Base-by-base conservation (phyloP, 2,329 filamentous ascomycete genomes). In the Pezicula radicicola region DNA sequence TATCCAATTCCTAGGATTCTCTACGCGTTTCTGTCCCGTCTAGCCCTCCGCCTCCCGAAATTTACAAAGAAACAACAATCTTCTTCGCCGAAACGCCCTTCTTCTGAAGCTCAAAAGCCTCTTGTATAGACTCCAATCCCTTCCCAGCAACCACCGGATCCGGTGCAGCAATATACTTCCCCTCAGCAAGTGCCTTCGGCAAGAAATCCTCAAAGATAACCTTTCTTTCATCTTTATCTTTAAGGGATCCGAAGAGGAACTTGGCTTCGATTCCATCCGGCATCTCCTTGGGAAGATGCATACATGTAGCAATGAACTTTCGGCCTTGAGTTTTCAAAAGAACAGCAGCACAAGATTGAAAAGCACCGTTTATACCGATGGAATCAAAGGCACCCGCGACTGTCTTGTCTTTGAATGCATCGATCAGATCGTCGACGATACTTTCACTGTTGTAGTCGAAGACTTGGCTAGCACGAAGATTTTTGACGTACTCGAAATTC, bases 1-100 rank as follows among this genome's bases (percentile, higher is more conserved):
- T 21, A 21, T 21, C 21, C 21, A 21, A 21, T 21, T 21, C 5
- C 21, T 21, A 21, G 21, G 5, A 5, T 3, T 5, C 21, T 21
- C 21, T 21, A 21, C 21, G 5, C 21, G 5, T 21, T 3, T 21
- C 21, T 21, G 5, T 21, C 21, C 3, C 21, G 5, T 21, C 21
- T 21, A 21, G 21, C 21, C 21, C 5, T 30, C 28, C 28, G 3
- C 28, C 10, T 12, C 3, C 7, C 7, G 7, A 30, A 6, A 40
- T 10, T 16, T 13, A 40, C 37, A 40, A 40, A 40, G 37, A 40
- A 52, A 75, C 68, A 21, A 75, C 70, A 15, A 74, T 33, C 59
- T 75, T 75, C 55, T 64, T 64, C 3, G 67, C 72, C 8, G 69
- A 71, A 3, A 74, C 68, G 1, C 71, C 71, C 46, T 67, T 63